These are phyloP conservation scores for Colletotrichum lini DNA, from an alignment of 2,329 filamentous ascomycete species.

Conservation along the genomic window DNA sequence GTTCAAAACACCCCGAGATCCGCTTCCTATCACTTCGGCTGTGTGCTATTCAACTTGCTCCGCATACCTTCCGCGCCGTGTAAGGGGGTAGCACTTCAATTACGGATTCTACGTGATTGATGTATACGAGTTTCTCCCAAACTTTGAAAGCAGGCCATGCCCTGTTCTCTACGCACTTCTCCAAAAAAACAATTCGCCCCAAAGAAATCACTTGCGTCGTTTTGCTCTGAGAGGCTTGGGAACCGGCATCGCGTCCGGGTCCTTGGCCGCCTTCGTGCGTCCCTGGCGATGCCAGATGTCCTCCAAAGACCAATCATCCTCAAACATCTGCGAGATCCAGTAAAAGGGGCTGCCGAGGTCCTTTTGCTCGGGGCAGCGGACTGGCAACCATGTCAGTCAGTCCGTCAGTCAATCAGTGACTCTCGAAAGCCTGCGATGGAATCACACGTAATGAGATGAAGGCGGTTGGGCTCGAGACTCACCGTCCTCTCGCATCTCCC, in stretches of 20 bases:
- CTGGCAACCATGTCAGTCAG: no score
- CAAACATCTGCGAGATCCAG: slow-evolving; percentile 64
- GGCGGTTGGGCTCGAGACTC: no score
- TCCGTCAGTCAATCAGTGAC: no score
- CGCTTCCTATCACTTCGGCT: background rate
- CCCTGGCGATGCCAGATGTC: slow-evolving; percentile 8
- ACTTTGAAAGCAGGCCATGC: no score
- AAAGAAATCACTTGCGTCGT: background rate
- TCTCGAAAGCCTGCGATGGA: background rate
- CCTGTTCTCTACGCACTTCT: no score
- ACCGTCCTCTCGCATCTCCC: background rate
- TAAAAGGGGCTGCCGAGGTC: slow-evolving; percentile 47
- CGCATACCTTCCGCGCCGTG: no score
- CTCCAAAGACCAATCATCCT: slow-evolving; percentile 53
- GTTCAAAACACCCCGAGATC: no score
- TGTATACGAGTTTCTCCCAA: no score
- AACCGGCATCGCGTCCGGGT: background rate
- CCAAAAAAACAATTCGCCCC: background rate
- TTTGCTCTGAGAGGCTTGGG: background rate
- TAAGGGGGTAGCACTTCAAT: no score
- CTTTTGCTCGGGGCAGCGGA: background rate
- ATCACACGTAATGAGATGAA: no score
- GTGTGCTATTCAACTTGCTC: background rate
- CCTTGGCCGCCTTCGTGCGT: background rate
- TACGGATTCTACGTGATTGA: no score